Evolutionary conservation across 2,329 filamentous ascomycete genomes (phyloP).

Genomic region (Fonsecaea pugnacius): DNA sequence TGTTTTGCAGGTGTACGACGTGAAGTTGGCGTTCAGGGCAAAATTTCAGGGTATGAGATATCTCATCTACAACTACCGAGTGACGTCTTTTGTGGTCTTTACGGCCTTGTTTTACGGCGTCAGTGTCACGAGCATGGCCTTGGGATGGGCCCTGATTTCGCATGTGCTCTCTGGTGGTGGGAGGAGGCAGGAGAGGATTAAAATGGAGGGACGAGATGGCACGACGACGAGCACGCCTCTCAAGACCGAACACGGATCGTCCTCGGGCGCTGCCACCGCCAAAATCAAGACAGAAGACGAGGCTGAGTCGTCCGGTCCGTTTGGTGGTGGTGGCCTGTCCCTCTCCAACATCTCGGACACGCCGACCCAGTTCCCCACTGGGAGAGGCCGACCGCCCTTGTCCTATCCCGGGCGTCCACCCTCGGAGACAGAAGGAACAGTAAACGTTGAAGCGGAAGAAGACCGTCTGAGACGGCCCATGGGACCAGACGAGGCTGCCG

Average conservation of each 20-base stretch:
- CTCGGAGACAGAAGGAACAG: conserved; percentile 1
- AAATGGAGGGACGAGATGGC: conserved; percentile 12
- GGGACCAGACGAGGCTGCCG: conserved; percentile 30
- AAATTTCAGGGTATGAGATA: conserved; percentile 74
- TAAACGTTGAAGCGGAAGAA: conserved; percentile 13
- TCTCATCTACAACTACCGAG: conserved; percentile 83
- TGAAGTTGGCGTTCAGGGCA: conserved; percentile 71
- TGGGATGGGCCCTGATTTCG: conserved; percentile 64
- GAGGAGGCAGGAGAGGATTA: conserved; percentile 11
- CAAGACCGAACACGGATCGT: conserved; percentile 30
- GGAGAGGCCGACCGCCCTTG: conserved; percentile 16
- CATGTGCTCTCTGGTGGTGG: conserved; percentile 41
- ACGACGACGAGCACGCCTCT: conserved; percentile 35
- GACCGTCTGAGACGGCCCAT: conserved; percentile 18
- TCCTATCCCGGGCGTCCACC: conserved; percentile 37
- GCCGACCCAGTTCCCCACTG: conserved; percentile 25
- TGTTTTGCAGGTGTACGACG: conserved; percentile 71
- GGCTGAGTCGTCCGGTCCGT: conserved; percentile 14
- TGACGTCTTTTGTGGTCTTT: conserved; percentile 71
- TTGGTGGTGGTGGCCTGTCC: conserved; percentile 11
- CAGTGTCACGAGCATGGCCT: conserved; percentile 69
- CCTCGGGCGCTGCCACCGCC: neutral
- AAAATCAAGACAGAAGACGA: conserved; percentile 41
- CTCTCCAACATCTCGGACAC: conserved; percentile 24
- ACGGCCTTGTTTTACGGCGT: conserved; percentile 75